Base-by-base conservation (phyloP, 495 filamentous ascomycete species). In the Penicillium egyptiacum region DNA sequence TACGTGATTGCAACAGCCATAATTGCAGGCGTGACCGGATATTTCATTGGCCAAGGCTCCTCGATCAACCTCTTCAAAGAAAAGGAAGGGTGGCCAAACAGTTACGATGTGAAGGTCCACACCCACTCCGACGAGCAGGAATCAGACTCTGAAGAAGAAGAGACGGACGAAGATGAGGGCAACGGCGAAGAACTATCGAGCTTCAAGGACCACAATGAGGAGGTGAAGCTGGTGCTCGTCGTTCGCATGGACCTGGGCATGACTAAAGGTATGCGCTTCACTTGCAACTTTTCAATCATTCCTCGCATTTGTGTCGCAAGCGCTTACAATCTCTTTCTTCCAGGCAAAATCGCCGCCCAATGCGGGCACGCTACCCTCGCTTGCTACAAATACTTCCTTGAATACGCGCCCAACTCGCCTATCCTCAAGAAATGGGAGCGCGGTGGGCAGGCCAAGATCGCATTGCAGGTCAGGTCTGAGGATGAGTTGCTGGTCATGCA, bases 311-410 rank as follows among this genome's bases (percentile, higher is more conserved):
- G 19, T 19, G 41, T 50, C 47, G 28, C 60, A 52, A 25, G 50
- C 42, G 48, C 30, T 54, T 50, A 52, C 31, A 11, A 20, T 30
- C 2, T 47, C 48, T 42, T 20, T 39, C 5, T 43, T 44, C 8
- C 28, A 96, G 94, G 94, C 58, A 98, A 98, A 82, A 98, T 98
- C 64, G 95, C 90, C 52, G 94, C 94, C 7, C 95, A 98, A 79
- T 89, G 86, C 72, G 88, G 88, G n/a, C 94, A 98, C 73, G 94
- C 94, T 9, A 96, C 94, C 1, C 85, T 98, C 40, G 92, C 93
- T 31, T 96, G 92, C 82, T 98, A 97, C 85, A 96, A 96, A 75
- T 78, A 84, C 37, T 83, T 91, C 55, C 75, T 83, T 55, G 72
- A 78, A n/a, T 75, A 81, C 45, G 71, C 86, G 8, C 73, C 78